Evolutionary conservation across 2,329 filamentous ascomycete species (phyloP).

Genomic region (Thyridium curvatum): DNA sequence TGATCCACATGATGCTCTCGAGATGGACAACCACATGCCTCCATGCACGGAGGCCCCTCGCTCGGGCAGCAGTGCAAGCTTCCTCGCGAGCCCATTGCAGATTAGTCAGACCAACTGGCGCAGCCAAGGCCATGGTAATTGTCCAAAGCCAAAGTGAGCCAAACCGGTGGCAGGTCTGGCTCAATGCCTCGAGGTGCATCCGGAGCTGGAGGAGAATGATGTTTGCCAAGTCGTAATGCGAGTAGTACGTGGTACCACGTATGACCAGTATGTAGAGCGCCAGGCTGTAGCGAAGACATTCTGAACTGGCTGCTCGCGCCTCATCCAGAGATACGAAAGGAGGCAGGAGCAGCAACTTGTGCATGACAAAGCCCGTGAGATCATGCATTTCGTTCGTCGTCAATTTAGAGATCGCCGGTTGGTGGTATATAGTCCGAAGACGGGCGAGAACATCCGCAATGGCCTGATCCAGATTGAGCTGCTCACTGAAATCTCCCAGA

Average conservation of each 20-base stretch:
- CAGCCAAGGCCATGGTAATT: constrained; percentile 31
- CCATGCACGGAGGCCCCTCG: constrained; percentile 10
- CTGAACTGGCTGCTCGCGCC: constrained; percentile 16
- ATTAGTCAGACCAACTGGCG: constrained; percentile 19
- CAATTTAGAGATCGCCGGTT: constrained; percentile 17
- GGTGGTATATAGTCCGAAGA: constrained; percentile 35
- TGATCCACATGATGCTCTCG: constrained; percentile 21
- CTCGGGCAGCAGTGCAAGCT: constrained; percentile 7
- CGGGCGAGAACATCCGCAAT: constrained; percentile 32
- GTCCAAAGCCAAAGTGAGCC: constrained; percentile 32
- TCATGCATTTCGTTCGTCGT: constrained; percentile 43
- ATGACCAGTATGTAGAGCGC: constrained; percentile 46
- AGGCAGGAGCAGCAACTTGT: constrained; percentile 30
- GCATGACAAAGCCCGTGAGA: constrained; percentile 46
- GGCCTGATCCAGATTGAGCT: constrained; percentile 23
- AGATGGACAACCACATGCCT: constrained; percentile 12
- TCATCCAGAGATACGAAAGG: constrained; percentile 8
- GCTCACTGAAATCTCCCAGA: constrained; percentile 4
- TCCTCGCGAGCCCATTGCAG: constrained; percentile 20
- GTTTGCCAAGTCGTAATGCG: constrained; percentile 35
- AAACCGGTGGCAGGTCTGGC: constrained; percentile 3
- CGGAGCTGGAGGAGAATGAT: constrained; percentile 24
- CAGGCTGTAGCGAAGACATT: constrained; percentile 39
- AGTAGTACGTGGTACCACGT: constrained; percentile 51
- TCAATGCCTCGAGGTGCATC: constrained; percentile 17